phyloP scores from a whole-genome alignment of 345 rosid species.

The Eucalyptus curtisii region DNA sequence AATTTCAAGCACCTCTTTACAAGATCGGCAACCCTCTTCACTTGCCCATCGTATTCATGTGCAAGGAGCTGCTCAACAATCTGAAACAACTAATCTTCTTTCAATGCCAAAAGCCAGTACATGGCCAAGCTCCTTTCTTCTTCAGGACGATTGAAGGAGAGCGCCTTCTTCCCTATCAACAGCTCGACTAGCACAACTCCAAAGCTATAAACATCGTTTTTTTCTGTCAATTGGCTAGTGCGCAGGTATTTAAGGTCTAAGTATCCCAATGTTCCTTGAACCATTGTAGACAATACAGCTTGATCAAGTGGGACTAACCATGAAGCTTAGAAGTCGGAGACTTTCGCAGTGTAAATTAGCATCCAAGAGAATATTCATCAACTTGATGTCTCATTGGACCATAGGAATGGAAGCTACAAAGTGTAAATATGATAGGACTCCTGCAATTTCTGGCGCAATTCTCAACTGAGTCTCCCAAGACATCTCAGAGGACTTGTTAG shows the following conservation, averaged over 20 bases:
- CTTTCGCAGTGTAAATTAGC: slow-evolving; percentile 19
- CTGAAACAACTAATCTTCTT: not conserved
- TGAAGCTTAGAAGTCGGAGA: slow-evolving; percentile 32
- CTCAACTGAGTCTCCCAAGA: slow-evolving; percentile 14
- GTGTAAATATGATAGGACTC: slow-evolving; percentile 22
- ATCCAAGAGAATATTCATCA: slow-evolving; percentile 26
- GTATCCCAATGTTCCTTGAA: slow-evolving; percentile 38
- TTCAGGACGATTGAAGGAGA: slow-evolving; percentile 2
- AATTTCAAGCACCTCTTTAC: slow-evolving; percentile 1
- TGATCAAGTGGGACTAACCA: slow-evolving; percentile 27
- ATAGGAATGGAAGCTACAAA: slow-evolving; percentile 12
- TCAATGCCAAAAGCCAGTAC: not conserved
- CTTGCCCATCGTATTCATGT: not conserved
- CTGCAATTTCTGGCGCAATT: slow-evolving; percentile 7
- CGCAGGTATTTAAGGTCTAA: slow-evolving; percentile 27
- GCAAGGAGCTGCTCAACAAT: not conserved
- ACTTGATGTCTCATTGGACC: slow-evolving; percentile 22
- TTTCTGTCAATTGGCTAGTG: slow-evolving; percentile 5
- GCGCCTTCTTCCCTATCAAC: slow-evolving; percentile 11
- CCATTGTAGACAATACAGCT: slow-evolving; percentile 21
- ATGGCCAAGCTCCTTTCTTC: slow-evolving; percentile 4
- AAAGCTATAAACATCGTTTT: slow-evolving; percentile 37
- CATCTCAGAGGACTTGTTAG: not conserved
- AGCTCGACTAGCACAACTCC: slow-evolving; percentile 29
- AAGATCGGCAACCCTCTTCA: not conserved